phyloP scores from a whole-genome alignment of 495 filamentous ascomycete genomes.

The Talaromyces proteolyticus region DNA sequence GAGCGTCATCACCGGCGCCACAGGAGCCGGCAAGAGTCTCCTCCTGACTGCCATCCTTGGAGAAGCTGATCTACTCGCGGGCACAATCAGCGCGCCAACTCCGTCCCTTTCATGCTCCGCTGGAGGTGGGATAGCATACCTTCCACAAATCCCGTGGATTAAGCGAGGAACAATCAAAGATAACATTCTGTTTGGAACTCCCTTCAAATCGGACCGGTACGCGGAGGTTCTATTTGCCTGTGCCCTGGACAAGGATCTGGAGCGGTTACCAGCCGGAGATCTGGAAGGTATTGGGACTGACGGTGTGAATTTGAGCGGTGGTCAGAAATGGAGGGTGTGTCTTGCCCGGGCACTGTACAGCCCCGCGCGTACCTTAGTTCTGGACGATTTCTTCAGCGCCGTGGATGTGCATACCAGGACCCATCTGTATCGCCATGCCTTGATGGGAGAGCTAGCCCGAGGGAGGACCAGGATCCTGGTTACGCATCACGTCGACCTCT shows the following conservation, averaged over 20 bases:
- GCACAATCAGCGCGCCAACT: conserved; percentile 43
- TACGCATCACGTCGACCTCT: conserved; percentile 72
- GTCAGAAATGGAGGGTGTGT: conserved; percentile 71
- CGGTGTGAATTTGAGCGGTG: conserved; percentile 74
- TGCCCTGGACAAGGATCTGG: conserved; percentile 63
- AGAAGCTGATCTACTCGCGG: conserved; percentile 44
- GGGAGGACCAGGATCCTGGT: conserved; percentile 72
- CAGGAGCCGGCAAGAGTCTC: conserved; percentile 55
- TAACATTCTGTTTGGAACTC: conserved; percentile 69
- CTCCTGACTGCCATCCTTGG: conserved; percentile 54
- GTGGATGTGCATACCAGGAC: conserved; percentile 62
- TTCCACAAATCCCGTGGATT: conserved; percentile 79
- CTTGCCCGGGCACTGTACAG: conserved; percentile 78
- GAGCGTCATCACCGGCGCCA: conserved; percentile 48
- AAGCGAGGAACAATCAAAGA: conserved; percentile 69
- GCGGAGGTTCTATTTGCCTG: conserved; percentile 57
- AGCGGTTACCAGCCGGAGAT: conserved; percentile 65
- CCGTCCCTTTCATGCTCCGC: conserved; percentile 61
- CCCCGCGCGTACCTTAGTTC: conserved; percentile 64
- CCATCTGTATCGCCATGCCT: conserved; percentile 66
- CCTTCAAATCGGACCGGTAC: conserved; percentile 57
- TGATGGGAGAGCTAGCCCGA: conserved; percentile 58
- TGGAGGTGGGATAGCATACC: conserved; percentile 53
- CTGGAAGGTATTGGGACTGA: conserved; percentile 70
- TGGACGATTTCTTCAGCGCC: conserved; percentile 75